These are phyloP conservation scores for Chaetomidium leptoderma DNA, from an alignment of 495 filamentous ascomycete species.

Conservation along the genomic window DNA sequence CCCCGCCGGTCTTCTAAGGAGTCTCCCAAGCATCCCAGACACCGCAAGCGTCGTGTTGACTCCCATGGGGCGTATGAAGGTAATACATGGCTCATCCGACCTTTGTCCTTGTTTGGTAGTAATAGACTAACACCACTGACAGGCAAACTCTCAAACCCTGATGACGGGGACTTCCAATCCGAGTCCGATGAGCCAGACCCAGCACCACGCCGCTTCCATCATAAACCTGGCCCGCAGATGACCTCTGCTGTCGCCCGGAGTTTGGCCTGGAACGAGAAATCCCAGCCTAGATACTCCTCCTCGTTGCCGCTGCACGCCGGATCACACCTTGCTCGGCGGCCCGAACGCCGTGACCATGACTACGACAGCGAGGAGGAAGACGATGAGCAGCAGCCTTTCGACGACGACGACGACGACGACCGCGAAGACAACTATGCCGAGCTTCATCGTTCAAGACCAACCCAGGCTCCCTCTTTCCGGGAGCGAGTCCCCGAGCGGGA, in stretches of 20 bases:
- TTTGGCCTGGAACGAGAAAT: conserved; percentile 13
- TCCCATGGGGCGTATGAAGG: not conserved
- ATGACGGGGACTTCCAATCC: not conserved
- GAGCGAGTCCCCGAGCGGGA: not conserved
- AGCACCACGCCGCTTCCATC: not conserved
- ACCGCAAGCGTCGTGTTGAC: not conserved
- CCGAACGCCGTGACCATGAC: not conserved
- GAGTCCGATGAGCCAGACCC: conserved; percentile 8
- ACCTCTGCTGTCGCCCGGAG: conserved; percentile 12
- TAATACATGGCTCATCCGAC: not conserved
- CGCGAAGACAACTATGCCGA: conserved; percentile 5
- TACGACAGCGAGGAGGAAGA: conserved; percentile 19
- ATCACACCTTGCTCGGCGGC: not conserved
- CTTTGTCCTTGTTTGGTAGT: not conserved
- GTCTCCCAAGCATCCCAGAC: conserved; percentile 2
- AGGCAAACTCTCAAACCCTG: conserved; percentile 11
- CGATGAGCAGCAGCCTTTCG: conserved; percentile 5
- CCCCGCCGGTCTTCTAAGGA: conserved; percentile 7
- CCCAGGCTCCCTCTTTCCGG: not conserved
- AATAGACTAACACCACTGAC: not conserved
- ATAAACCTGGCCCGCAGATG: not conserved
- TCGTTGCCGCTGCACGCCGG: conserved; percentile 23
- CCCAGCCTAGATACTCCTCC: conserved; percentile 22
- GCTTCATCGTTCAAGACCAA: not conserved
- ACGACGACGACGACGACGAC: conserved; percentile 12